Conservation (phyloP, 2,329 filamentous ascomycete genomes). For the Pseudofabraea citricarpa region DNA sequence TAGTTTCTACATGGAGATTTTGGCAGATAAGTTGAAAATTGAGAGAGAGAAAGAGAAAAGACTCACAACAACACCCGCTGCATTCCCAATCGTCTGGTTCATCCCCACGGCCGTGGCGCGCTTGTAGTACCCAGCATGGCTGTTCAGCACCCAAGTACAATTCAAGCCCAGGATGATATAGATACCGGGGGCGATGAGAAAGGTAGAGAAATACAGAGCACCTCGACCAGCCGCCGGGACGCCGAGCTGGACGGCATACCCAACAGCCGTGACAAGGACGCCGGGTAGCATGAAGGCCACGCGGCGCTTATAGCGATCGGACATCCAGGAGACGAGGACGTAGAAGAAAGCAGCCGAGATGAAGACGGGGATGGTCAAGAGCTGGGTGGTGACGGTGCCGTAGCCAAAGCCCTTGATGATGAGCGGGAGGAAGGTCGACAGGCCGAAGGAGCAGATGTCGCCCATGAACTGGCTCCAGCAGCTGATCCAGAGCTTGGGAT, state of each 20-base stretch:
- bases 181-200: conserved; percentile 40
- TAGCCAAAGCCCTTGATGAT: conserved; percentile 50
- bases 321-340: conserved; percentile 38
- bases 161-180: conserved; percentile 44
- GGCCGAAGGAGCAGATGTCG: conserved; percentile 38
- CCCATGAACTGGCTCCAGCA: conserved; percentile 18
- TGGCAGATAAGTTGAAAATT: not conserved
- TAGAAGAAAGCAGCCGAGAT: conserved; percentile 42
- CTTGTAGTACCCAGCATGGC: conserved; percentile 39
- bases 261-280: conserved; percentile 4
- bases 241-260: conserved; percentile 6
- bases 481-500: conserved; percentile 48
- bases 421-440: conserved; percentile 52
- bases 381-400: conserved; percentile 43
- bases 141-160: conserved; percentile 41
- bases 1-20: no score
- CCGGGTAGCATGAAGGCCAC: conserved; percentile 4
- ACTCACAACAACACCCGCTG: conserved; percentile 37
- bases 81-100: conserved; percentile 41
- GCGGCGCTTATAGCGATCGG: conserved; percentile 32
- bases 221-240: not conserved
- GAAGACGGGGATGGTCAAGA: conserved; percentile 53
- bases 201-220: conserved; percentile 42
- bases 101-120: conserved; percentile 42
- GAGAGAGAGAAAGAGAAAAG: not conserved